A percentile compares a stretch with the other conserved stretches of the same genome.
These are phyloP conservation scores for Backusella parvicylindrica DNA, from an alignment of 192 early-diverging fungal species.

Conservation along the genomic window DNA sequence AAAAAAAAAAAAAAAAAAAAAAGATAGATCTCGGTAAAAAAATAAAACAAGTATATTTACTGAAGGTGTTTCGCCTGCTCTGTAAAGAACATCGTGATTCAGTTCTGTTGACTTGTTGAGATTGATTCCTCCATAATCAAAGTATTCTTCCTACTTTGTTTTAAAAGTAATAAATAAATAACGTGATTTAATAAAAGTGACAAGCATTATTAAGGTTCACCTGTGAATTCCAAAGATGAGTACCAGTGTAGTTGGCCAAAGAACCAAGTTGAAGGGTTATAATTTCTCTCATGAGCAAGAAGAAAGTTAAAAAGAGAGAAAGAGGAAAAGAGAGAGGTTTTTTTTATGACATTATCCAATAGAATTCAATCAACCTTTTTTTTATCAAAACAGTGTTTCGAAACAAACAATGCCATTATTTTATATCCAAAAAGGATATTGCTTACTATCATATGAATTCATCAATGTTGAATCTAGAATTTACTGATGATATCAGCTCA, in stretches of 20 bases:
- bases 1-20: not conserved
- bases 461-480: conserved; percentile 12
- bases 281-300: conserved; percentile 70
- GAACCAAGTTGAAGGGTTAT: conserved; percentile 93
- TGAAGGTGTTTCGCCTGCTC: conserved; percentile 42
- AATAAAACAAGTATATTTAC: conserved; percentile 17
- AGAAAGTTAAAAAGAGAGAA: not conserved
- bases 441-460: too few species aligned
- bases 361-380: too few species aligned
- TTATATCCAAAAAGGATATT: too few species aligned
- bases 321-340: not conserved
- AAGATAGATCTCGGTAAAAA: not conserved
- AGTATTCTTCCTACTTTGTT: conserved; percentile 46
- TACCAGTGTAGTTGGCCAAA: conserved; percentile 80
- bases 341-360: not conserved
- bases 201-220: conserved; percentile 31
- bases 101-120: conserved; percentile 32
- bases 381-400: too few species aligned
- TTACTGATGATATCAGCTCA: conserved; percentile 16
- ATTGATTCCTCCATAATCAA: conserved; percentile 32
- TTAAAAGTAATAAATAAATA: conserved; percentile 8
- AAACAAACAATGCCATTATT: too few species aligned
- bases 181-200: not conserved
- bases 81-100: conserved; percentile 59
- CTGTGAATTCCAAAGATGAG: conserved; percentile 93